Evolutionary conservation across 495 filamentous ascomycete species (phyloP).

Genomic region (Bathelium albidoporum): DNA sequence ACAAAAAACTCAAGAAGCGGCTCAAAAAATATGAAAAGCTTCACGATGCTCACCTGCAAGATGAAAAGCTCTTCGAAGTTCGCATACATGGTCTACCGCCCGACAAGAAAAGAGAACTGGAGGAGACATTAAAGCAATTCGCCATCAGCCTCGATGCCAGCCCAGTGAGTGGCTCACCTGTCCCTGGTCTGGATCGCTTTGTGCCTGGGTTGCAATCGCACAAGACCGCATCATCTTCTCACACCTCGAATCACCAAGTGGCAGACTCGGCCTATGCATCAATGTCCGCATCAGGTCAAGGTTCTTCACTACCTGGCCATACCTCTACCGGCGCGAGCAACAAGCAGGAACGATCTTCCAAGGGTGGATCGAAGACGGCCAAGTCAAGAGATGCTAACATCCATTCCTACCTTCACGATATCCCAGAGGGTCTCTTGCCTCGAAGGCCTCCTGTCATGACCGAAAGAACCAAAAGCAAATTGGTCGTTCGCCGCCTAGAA

Average conservation of each 20-base stretch:
- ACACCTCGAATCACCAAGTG: slow-evolving; percentile 43
- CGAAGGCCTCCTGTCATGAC: slow-evolving; percentile 40
- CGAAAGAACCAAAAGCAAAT: slow-evolving; percentile 58
- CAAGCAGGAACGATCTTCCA: background rate
- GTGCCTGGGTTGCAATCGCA: slow-evolving; percentile 7
- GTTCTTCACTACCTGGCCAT: slow-evolving; percentile 17
- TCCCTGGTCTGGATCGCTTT: slow-evolving; percentile 12
- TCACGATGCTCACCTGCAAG: slow-evolving; percentile 46
- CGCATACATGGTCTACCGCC: slow-evolving; percentile 56
- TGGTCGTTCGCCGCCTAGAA: slow-evolving; percentile 60
- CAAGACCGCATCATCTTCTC: slow-evolving; percentile 26
- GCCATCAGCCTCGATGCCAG: slow-evolving; percentile 41
- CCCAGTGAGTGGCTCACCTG: slow-evolving; percentile 2
- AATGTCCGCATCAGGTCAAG: slow-evolving; percentile 47
- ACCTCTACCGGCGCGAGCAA: slow-evolving; percentile 8
- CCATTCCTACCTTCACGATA: slow-evolving; percentile 50
- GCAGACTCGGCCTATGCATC: slow-evolving; percentile 69
- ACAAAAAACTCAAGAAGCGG: slow-evolving; percentile 55
- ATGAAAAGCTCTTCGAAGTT: slow-evolving; percentile 68
- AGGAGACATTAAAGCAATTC: slow-evolving; percentile 59
- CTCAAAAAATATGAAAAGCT: slow-evolving; percentile 56
- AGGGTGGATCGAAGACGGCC: slow-evolving; percentile 25
- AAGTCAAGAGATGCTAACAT: slow-evolving; percentile 40
- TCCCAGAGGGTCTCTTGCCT: slow-evolving; percentile 49
- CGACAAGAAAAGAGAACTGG: slow-evolving; percentile 61